phyloP scores from a whole-genome alignment of 208 protist species.

The Novymonas esmeraldas region DNA sequence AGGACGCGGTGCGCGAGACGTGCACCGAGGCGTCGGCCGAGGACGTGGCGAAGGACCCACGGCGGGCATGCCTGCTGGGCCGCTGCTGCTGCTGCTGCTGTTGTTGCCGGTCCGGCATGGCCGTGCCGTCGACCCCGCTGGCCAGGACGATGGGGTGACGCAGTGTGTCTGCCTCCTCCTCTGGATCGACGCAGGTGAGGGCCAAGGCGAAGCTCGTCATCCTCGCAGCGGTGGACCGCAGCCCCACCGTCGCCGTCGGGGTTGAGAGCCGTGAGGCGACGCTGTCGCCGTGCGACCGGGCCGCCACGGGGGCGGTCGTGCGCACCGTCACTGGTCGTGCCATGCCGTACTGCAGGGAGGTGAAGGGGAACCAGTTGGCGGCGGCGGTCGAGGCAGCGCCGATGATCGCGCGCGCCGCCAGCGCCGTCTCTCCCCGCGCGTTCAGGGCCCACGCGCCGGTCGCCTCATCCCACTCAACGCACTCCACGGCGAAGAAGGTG shows the following conservation, averaged over 20 bases:
- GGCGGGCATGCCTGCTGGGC: not conserved
- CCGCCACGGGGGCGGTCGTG: slow-evolving; percentile 34
- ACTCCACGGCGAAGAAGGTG: slow-evolving; percentile 34
- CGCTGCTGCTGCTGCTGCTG: not conserved
- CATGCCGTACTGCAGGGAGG: slow-evolving; percentile 61
- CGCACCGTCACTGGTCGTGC: slow-evolving; percentile 20
- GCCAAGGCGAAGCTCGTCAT: slow-evolving; percentile 6
- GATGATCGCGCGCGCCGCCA: slow-evolving; percentile 18
- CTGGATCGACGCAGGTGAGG: slow-evolving; percentile 17
- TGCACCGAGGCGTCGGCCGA: not conserved
- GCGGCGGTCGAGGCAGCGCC: not conserved
- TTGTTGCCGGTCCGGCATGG: not conserved
- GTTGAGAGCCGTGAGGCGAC: not conserved
- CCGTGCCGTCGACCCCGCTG: slow-evolving; percentile 2
- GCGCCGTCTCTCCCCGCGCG: slow-evolving; percentile 21
- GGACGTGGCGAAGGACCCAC: not conserved
- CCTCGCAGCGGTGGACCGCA: slow-evolving; percentile 1
- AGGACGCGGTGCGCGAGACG: slow-evolving; percentile 6
- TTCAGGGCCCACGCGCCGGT: slow-evolving; percentile 24
- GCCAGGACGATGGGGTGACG: slow-evolving; percentile 29
- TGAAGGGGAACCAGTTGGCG: slow-evolving; percentile 33
- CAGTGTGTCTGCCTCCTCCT: slow-evolving; percentile 29
- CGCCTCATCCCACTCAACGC: slow-evolving; percentile 25
- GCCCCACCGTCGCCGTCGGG: too few species aligned
- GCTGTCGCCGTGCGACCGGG: too few species aligned